Evolutionary conservation across 805 yeast species (phyloP).

Genomic region (Candida maesae): DNA sequence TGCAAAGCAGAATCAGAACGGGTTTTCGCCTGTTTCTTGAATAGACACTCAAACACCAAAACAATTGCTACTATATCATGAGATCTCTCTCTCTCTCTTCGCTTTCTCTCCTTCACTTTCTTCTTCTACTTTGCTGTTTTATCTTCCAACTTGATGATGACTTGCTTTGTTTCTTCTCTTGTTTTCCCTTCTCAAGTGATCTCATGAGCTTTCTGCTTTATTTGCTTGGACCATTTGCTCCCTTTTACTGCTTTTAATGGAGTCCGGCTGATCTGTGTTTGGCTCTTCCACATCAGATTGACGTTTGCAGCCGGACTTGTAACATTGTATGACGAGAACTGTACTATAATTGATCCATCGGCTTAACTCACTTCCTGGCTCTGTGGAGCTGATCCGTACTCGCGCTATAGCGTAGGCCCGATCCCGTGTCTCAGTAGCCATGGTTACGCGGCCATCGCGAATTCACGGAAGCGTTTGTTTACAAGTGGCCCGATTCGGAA

Average conservation of each 20-base stretch:
- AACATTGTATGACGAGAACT: slow-evolving; percentile 8
- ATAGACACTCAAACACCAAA: slow-evolving; percentile 1
- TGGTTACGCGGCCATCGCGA: too few species aligned
- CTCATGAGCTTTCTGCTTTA: not conserved
- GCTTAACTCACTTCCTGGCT: too few species aligned
- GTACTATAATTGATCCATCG: slow-evolving; percentile 7
- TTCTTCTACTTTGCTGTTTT: not conserved
- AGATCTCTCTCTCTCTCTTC: too few species aligned
- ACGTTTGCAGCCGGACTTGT: not conserved
- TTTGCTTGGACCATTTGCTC: too few species aligned
- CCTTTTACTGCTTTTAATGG: not conserved
- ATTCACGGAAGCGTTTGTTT: slow-evolving; percentile 4
- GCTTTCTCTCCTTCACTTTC: not conserved
- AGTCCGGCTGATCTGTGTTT: slow-evolving; percentile 1
- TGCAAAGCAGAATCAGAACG: not conserved
- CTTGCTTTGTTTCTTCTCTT: too few species aligned
- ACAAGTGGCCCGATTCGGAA: slow-evolving; percentile 7
- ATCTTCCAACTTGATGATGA: not conserved
- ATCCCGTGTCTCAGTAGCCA: too few species aligned
- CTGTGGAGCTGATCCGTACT: too few species aligned
- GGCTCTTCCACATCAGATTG: not conserved
- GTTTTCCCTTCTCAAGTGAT: not conserved
- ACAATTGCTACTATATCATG: too few species aligned
- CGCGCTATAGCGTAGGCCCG: too few species aligned
- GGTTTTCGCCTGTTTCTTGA: not conserved